Evolutionary conservation across 2,329 filamentous ascomycete species (phyloP).

Genomic region (Xylariaceae sp.): DNA sequence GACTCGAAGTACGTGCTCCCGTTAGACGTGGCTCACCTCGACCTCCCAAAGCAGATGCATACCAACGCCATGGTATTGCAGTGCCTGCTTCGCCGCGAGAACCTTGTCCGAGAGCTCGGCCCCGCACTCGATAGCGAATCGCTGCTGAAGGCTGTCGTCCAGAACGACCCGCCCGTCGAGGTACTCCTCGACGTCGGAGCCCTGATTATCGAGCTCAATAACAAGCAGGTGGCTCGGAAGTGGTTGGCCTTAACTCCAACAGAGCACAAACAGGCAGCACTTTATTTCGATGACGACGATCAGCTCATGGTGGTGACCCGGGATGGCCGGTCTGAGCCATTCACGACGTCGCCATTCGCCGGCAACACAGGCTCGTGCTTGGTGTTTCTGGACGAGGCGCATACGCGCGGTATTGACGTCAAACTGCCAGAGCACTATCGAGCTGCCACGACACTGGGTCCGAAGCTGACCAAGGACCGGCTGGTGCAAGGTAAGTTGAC

Average conservation of each 20-base stretch:
- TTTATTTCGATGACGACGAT: slow-evolving; percentile 44
- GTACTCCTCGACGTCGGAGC: slow-evolving; percentile 59
- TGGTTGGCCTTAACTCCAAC: slow-evolving; percentile 42
- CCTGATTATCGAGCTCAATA: slow-evolving; percentile 55
- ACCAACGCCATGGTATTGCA: slow-evolving; percentile 57
- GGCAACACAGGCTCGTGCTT: slow-evolving; percentile 30
- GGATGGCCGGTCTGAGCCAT: slow-evolving; percentile 18
- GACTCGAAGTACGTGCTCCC: slow-evolving; percentile 55
- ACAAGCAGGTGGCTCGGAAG: slow-evolving; percentile 35
- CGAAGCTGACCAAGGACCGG: slow-evolving; percentile 51
- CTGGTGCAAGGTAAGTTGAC: slow-evolving; percentile 41
- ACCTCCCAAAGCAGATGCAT: slow-evolving; percentile 46
- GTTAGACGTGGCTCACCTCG: slow-evolving; percentile 50
- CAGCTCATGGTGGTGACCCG: slow-evolving; percentile 35
- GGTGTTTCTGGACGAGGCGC: slow-evolving; percentile 50
- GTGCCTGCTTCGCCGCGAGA: slow-evolving; percentile 40
- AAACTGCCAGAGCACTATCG: slow-evolving; percentile 39
- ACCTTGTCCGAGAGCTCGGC: slow-evolving; percentile 26
- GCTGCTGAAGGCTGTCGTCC: not conserved
- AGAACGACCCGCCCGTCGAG: slow-evolving; percentile 1
- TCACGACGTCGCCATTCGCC: not conserved
- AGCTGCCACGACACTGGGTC: slow-evolving; percentile 48
- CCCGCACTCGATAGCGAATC: not conserved
- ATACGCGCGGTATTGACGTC: slow-evolving; percentile 54
- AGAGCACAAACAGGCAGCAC: slow-evolving; percentile 33